phyloP scores from a whole-genome alignment of 2,329 filamentous ascomycete species.

The Phyllosticta paracitricarpa region DNA sequence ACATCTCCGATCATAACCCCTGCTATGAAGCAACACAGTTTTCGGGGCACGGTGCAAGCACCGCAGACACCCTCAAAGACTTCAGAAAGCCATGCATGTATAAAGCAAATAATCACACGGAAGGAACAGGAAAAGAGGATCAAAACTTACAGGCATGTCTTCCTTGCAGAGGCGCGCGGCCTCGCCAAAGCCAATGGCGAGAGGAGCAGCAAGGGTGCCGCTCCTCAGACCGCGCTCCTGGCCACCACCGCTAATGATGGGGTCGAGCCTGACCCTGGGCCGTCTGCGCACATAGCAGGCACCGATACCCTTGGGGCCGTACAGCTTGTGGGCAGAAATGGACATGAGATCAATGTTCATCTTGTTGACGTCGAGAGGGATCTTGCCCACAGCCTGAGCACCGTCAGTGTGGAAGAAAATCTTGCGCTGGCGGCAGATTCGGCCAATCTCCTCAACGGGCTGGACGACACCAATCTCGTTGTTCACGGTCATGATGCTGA shows the following conservation, averaged over 20 bases:
- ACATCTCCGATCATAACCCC: constrained; percentile 47
- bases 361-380: constrained; percentile 89
- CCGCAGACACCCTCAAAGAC: constrained; percentile 44
- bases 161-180: constrained; percentile 85
- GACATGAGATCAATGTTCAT: constrained; percentile 99
- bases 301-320: constrained; percentile 93
- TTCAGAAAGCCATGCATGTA: constrained; percentile 89
- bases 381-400: constrained; percentile 97
- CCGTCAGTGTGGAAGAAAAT: constrained; percentile 97
- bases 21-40: constrained; percentile 49
- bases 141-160: constrained; percentile 71
- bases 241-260: constrained; percentile 90
- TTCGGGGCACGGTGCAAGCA: constrained; percentile 18
- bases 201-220: constrained; percentile 80
- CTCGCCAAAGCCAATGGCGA: constrained; percentile 90
- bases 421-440: constrained; percentile 82
- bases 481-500: constrained; percentile 98
- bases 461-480: constrained; percentile 99
- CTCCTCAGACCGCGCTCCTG: constrained; percentile 93
- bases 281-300: constrained; percentile 91
- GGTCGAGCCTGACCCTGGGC: constrained; percentile 86
- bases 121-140: constrained; percentile 14
- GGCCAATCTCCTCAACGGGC: constrained; percentile 85
- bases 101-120: constrained; percentile 70
- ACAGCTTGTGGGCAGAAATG: constrained; percentile 97